Evolutionary conservation across 306 rosid species (phyloP), one percentile per base, ranked within the genome.

Genomic region (Dalbergia cochinchinensis): DNA sequence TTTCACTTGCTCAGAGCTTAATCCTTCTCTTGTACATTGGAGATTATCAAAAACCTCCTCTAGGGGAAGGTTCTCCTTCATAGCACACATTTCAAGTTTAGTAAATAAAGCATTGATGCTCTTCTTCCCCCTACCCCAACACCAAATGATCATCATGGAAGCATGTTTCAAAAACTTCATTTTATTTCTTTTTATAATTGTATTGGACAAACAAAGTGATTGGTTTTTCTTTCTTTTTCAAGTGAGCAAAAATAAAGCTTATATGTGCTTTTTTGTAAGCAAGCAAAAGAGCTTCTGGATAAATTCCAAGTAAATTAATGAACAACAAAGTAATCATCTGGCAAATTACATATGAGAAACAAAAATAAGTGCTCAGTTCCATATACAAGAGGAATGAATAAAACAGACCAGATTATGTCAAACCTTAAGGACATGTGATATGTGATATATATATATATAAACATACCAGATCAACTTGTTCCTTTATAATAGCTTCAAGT

Each of bases 391-490:
- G 45, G 19, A 77, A 71, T 45, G 16, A 62, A 11, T 7, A 13
- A 45, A 54, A 7, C n/a, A 3, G 55, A 48, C 55, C 5, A 48
- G 55, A 11, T 26, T 26, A 11, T 48, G 4, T 48, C 13, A 48
- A 48, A 48, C 55, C 55, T 48, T 48, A 48, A 48, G 9, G 15
- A 13, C 16, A 48, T 11, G 16, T 42, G 48, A 42, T 48, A 86
- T 48, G 1, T 26, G 1, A 26, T 26, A 26, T 26, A 26, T 26
- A 26, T 14, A 48, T 50, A 48, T 90, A 42, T 50, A 5, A 83
- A 54, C 90, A 66, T 84, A 92, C 94, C 90, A 92, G 85, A 86
- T 88, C 94, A 83, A 90, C 88, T 18, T 85, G 87, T 83, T 92
- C 94, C 81, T 83, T 87, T 37, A 80, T 83, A 75, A 92, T 80